Evolutionary conservation across 2,329 filamentous ascomycete species (phyloP).

Genomic region (Stromatinia cepivora): DNA sequence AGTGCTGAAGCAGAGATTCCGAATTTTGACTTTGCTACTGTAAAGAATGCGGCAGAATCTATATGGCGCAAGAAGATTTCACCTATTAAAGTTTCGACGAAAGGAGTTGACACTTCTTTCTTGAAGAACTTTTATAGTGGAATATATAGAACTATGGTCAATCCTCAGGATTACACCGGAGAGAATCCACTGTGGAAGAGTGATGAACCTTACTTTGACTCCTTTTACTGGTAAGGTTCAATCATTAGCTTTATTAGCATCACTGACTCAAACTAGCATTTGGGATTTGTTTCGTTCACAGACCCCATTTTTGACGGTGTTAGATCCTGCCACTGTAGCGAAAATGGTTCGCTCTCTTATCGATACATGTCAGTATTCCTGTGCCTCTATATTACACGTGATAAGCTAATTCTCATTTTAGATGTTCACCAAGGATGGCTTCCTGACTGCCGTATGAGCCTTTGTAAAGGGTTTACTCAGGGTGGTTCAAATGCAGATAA

Average conservation of each 20-base stretch:
- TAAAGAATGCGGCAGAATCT: constrained; percentile 52
- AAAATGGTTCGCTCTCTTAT: constrained; percentile 71
- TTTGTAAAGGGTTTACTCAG: constrained; percentile 73
- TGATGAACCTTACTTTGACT: constrained; percentile 71
- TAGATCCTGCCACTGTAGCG: constrained; percentile 63
- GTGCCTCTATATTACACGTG: not conserved
- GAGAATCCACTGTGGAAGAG: constrained; percentile 70
- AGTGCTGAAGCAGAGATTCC: constrained; percentile 70
- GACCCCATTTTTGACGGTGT: constrained; percentile 67
- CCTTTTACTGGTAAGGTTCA: constrained; percentile 57
- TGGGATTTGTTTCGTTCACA: constrained; percentile 73
- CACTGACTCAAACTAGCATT: constrained; percentile 45
- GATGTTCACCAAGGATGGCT: constrained; percentile 51
- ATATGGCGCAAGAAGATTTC: constrained; percentile 63
- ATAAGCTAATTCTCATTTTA: not conserved
- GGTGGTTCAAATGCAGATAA: constrained; percentile 75
- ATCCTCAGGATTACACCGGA: constrained; percentile 71
- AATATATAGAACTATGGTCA: constrained; percentile 68
- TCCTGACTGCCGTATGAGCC: constrained; percentile 56
- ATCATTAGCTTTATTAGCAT: not conserved
- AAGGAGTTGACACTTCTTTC: constrained; percentile 53
- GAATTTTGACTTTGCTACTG: constrained; percentile 60
- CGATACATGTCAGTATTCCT: constrained; percentile 58
- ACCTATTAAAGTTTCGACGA: constrained; percentile 54
- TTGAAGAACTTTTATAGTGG: constrained; percentile 69